A percentile compares a stretch with the other conserved stretches of the same genome.
Evolutionary conservation across 345 rosid genomes (phyloP).

Genomic region (Isatis tinctoria): DNA sequence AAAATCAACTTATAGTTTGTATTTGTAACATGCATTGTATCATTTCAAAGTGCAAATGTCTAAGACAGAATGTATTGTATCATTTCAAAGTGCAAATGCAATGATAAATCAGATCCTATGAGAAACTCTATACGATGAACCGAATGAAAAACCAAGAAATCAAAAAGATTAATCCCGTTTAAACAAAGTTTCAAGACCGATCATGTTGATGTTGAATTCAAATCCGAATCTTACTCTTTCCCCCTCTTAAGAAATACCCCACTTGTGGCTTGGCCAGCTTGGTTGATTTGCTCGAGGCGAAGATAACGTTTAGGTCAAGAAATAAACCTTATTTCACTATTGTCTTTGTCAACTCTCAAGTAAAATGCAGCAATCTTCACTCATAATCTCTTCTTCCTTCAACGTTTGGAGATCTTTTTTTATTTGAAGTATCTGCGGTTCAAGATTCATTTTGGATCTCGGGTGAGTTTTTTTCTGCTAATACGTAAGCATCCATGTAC

Average conservation of each 20-base stretch:
- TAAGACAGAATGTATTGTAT: not conserved
- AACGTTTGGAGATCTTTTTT: not conserved
- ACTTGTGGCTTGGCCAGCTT: not conserved
- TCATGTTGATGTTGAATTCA: not conserved
- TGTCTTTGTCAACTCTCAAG: not conserved
- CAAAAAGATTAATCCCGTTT: too few relatives aligned
- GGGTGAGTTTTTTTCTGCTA: not conserved
- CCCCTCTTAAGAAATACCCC: not conserved
- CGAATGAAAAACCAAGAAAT: too few relatives aligned
- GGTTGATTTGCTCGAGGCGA: constrained; percentile 1
- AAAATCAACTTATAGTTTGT: too few relatives aligned
- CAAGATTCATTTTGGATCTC: not conserved
- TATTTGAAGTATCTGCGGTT: not conserved
- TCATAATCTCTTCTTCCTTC: not conserved
- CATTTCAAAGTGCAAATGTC: too few relatives aligned
- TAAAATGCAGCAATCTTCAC: not conserved
- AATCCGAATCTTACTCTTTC: not conserved
- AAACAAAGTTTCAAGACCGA: not conserved
- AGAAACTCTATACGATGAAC: not conserved
- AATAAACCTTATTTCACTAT: not conserved
- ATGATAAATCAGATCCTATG: not conserved
- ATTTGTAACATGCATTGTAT: too few relatives aligned
- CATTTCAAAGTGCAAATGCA: not conserved
- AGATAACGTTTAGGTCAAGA: constrained; percentile 5
- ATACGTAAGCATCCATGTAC: not conserved